Evolutionary conservation across 805 yeast species (phyloP), one percentile per base, ranked within the genome.

Genomic region (Candida vartiovaarae): DNA sequence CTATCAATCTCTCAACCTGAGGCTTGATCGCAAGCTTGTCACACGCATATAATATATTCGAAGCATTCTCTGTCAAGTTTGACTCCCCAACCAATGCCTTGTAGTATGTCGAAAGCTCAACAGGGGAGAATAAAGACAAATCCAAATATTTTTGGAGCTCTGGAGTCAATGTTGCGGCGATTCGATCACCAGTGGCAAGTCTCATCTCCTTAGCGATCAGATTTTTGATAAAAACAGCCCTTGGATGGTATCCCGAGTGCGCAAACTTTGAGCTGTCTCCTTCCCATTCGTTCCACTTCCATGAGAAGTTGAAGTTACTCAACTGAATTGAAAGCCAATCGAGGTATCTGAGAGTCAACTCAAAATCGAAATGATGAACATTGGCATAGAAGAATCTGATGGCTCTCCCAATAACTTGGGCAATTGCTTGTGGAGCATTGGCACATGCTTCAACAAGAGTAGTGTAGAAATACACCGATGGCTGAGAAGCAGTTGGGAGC

Each of bases 271-370:
- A 54, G 0, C 82, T 72, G 54, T 81, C 85, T 3, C 63, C 65
- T 27, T 74, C 77, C 99, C 99, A 93, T 62, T 90, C 98, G 50
- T 77, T 79, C 99, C 99, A 93, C 59, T 89, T 88, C 99, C 99
- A 93, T 32, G 90, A 86, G 65, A 87, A 93, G 45, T 84, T 89
- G 63, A 91, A 93, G 60, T 91, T 93, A 56, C 95, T 84, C 61
- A 93, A 76, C 64, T 93, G 99, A 44, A 86, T 82, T 1, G 95
- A 74, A 70, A 95, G 82, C 98, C 98, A 93, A 63, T 85, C 91
- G 55, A 87, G 69, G 52, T 78, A 84, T 47, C 90, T 71, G 47
- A 78, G 71, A 50, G 80, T 75, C 42, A 86, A 67, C 62, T 89
- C 96, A 54, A 79, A 80, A 59, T 91, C 96, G 42, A 89, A 66